Base-by-base conservation (phyloP, 2,329 filamentous ascomycete species). In the Aspergillus niger region DNA sequence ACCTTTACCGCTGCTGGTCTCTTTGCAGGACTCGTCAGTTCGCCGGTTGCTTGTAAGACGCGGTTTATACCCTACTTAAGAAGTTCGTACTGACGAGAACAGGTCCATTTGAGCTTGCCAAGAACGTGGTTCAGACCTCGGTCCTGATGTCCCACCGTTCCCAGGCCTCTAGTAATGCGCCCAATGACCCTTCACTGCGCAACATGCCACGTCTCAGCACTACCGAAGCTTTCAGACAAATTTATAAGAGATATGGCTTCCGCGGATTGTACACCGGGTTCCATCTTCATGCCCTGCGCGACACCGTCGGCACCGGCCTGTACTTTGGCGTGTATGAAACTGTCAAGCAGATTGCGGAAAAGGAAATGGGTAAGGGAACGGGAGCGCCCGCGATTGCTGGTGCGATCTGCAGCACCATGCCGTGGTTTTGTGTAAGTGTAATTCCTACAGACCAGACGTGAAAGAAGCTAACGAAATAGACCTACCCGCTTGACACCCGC, bases 271-370 rank as follows among this genome's bases (percentile, higher is more conserved):
- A 81, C 64, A 80, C 78, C 2, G 79, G 79, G 2, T 80, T 81
- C 66, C 70, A 73, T 39, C 70, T 81, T 7, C 79, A 81, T 65
- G 73, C 77, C 4, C 51, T 79, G 61, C 76, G 79, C 44, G 79
- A 81, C 53, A 79, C 77, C 3, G 70, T 81, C 54, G 79, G 79
- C 13, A 77, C 78, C 8, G 79, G 76, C 6, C 65, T 81, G 48
- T 81, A 81, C 59, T 81, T 81, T 61, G 72, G 77, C 17, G 73
- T 81, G 49, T 81, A 81, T 50, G 79, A 81, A 63, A 80, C 78
- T 2, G 76, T 78, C 15, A 81, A 81, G 66, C 79, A 81, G 63
- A 63, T 79, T 5, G 73, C 79, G 13, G 74, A 76, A n/a, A 79
- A 74, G 30, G 76, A 79, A 62, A 71, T 79, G 49, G 78, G 78